Base-by-base conservation (phyloP, 805 yeast species). In the Metschnikowia santaceciliae region DNA sequence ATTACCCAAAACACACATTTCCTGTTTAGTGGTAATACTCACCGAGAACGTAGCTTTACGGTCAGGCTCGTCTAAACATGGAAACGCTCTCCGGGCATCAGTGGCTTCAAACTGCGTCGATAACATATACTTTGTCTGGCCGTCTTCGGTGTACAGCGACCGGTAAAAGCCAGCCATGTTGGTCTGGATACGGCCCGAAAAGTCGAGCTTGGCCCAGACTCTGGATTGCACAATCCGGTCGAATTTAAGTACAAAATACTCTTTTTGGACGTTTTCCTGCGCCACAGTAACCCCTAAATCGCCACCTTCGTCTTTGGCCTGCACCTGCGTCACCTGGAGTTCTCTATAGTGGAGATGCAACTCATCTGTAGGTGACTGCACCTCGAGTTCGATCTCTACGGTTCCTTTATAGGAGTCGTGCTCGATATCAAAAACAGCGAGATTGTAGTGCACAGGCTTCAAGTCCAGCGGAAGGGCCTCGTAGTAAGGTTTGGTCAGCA, bases 391-490 rank as follows among this genome's bases (percentile, higher is more conserved):
- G 49, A 86, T 77, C 8, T 53, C 58, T 3, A 79, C 82, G 3
- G 54, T 54, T 6, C 87, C 88, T 1, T 59, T 60, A 60, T 77
- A 83, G 1, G 75, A 63, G 55, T 75, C 76, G 34, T 68, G 67
- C 6, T 59, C 66, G 30, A 75, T 66, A 59, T 84, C 79, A 60
- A 83, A 84, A 17, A 82, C 76, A 33, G 69, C 51, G 15, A 94
- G 66, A 49, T 82, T 79, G 65, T 94, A 92, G 68, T 87, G 88
- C 34, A 71, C 59, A 34, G 99, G 97, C 52, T 77, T 77, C 54
- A 90, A 86, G 48, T 78, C 72, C 45, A 74, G 72, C 59, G 88
- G 95, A 54, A 83, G 79, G 4, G 82, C 76, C 54, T 72, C 72
- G 56, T 73, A 73, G 58, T 72, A 72, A 1, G 66, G 66, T 17